phyloP scores from a whole-genome alignment of 2,329 filamentous ascomycete species.

The Exophiala lecanii-corni region DNA sequence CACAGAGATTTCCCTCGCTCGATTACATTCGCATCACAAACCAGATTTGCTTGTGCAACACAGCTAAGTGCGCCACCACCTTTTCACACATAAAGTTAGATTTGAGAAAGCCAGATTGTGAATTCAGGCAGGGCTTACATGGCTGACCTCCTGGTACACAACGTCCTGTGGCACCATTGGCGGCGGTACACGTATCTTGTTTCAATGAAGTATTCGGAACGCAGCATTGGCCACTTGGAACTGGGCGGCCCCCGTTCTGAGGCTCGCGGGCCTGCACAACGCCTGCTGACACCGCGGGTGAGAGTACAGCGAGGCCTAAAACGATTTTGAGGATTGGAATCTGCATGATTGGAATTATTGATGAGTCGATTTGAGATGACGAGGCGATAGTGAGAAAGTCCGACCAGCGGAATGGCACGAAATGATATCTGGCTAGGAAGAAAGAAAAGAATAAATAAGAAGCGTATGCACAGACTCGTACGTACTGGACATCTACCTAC shows the following conservation, averaged over 20 bases:
- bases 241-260: conserved; percentile 8
- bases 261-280: conserved; percentile 4
- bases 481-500: too few relatives aligned
- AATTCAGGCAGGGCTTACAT: not conserved
- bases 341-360: not conserved
- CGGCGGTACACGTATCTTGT: conserved; percentile 8
- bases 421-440: too few relatives aligned
- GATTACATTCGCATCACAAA: conserved; percentile 5
- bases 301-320: conserved; percentile 2
- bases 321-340: conserved; percentile 1
- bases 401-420: conserved; percentile 4
- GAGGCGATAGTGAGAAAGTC: not conserved
- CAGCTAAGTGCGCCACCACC: conserved; percentile 7
- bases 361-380: not conserved
- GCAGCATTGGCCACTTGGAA: conserved; percentile 4
- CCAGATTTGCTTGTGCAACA: conserved; percentile 2
- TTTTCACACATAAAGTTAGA: not conserved
- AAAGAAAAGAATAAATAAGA: too few relatives aligned
- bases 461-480: too few relatives aligned
- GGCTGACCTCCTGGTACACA: conserved; percentile 5
- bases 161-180: conserved; percentile 1
- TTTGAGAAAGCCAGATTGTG: not conserved
- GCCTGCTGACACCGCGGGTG: conserved; percentile 1
- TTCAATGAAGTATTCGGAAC: conserved; percentile 7
- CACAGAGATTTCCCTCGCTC: conserved; percentile 11